Evolutionary conservation across 257 asterid species (phyloP), one percentile per base, ranked within the genome.

Genomic region (Anisodus tanguticus): DNA sequence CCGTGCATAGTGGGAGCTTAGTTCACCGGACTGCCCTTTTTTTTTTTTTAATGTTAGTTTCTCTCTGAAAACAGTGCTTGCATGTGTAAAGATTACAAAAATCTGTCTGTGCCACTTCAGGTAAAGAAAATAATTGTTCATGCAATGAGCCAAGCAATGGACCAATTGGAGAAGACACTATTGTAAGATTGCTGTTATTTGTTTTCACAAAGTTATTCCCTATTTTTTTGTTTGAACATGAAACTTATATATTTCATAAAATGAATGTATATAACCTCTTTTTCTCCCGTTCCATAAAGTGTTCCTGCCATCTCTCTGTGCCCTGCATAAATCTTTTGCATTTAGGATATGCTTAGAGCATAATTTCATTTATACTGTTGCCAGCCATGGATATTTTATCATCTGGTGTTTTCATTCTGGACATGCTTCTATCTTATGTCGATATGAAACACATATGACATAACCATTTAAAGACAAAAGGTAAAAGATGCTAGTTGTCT

Each of bases 51-150:
- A 22, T 22, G 26, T 22, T 22, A 22, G 26, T 22, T 22, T 90
- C 91, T 74, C 22, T 0, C 81, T 6, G 45, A 12, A 51, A 22
- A 5, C 5, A n/a, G 80, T 72, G 10, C 45, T 19, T n/a, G 58
- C 59, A 3, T 47, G 62, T 74, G 45, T 76, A 51, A 76, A 76
- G 62, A 22, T 0, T 12, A 49, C 3, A 3, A 4, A n/a, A 76
- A 2, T 51, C 45, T 12, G 62, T 0, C 4, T 3, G 45, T 76
- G 8, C 13, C 12, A 1, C 63, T 22, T 76, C 84, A 86, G 89
- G 87, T 86, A 68, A 83, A 83, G 85, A 80, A 80, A 51, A 71
- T 80, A 54, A 47, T 82, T 54, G 62, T 84, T 84, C 79, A 80
- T 54, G 85, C 87, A 0, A 43, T 86, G 68, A 80, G 83, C 62